Evolutionary conservation across 2,329 filamentous ascomycete genomes (phyloP), one percentile per base, ranked within the genome.

Genomic region (Cytospora paraplurivora): DNA sequence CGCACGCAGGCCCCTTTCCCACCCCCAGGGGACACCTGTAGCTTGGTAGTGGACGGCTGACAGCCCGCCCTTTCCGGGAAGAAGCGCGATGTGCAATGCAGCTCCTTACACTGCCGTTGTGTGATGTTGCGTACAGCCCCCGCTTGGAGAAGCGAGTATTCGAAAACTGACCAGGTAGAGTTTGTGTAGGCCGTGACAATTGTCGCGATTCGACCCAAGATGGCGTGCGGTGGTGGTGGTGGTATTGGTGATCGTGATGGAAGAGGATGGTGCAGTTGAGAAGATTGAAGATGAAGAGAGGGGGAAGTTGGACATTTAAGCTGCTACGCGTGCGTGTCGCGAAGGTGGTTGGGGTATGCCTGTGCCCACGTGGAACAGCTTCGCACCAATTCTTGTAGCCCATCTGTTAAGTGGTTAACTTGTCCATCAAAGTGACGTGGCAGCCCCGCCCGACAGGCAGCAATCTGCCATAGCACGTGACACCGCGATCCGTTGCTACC

Each of bases 391-490:
- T n/a, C 15, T 21, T 21, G 44, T 19, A 4, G 44, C 21, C 7
- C 7, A 47, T 47, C 44, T 21, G 44, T 47, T 47, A 47, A 8
- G n/a, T 47, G 7, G n/a, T 47, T n/a, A n/a, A 47, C 44, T n/a
- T 3, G n/a, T 8, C 44, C 44, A 10, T 12, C 21, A 19, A 7
- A 21, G 44, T 47, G n/a, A 10, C 27, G 27, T 27, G 27, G 27
- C 27, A 27, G 4, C 27, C 27, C 27, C 27, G 69, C 4, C 69
- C 75, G 51, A 78, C 41, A 44, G 41, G 41, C 41, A 44, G 76
- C 82, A 82, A 85, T 50, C 75, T 71, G 33, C 78, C 76, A 62
- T 82, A 77, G 5, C 77, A 71, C n/a, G 71, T 72, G 58, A 86
- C 83, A 13, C 82, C 83, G 7, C 83, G 82, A 1, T 44, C 3